phyloP scores from a whole-genome alignment of 1,284 basidiomycete genomes.

The Pholiota adiposa region DNA sequence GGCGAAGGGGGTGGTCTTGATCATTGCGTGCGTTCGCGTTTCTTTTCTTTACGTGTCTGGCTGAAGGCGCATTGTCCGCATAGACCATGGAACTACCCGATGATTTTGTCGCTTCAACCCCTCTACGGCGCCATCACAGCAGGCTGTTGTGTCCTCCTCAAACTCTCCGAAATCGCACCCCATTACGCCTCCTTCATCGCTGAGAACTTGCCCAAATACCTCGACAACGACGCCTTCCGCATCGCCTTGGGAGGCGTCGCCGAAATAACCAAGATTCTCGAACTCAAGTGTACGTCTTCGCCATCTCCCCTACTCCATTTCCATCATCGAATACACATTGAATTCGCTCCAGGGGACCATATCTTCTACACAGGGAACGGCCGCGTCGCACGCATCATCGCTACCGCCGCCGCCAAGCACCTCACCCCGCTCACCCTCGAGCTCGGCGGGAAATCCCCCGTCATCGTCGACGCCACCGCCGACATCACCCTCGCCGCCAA shows the following conservation, averaged over 20 bases:
- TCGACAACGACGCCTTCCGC: slow-evolving; percentile 73
- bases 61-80: slow-evolving; percentile 27
- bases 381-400: slow-evolving; percentile 65
- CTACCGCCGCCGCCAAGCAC: slow-evolving; percentile 70
- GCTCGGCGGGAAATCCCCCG: slow-evolving; percentile 80
- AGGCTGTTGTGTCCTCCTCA: slow-evolving; percentile 70
- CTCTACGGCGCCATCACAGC: slow-evolving; percentile 75
- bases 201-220: slow-evolving; percentile 77
- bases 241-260: slow-evolving; percentile 81
- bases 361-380: slow-evolving; percentile 55
- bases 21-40: slow-evolving; percentile 47
- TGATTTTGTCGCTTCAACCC: slow-evolving; percentile 35
- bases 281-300: slow-evolving; percentile 67
- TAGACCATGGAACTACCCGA: slow-evolving; percentile 41
- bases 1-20: slow-evolving; percentile 73
- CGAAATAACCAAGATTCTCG: slow-evolving; percentile 77
- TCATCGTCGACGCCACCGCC: slow-evolving; percentile 71
- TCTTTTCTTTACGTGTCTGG: background rate
- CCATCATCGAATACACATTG: slow-evolving; percentile 6
- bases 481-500: slow-evolving; percentile 63
- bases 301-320: background rate
- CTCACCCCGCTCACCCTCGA: slow-evolving; percentile 74
- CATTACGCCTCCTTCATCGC: slow-evolving; percentile 73
- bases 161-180: slow-evolving; percentile 80
- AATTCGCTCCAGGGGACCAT: slow-evolving; percentile 28